Evolutionary conservation across 73 alveolate genomes (phyloP).

Genomic region (Tetrahymena elliotti): DNA sequence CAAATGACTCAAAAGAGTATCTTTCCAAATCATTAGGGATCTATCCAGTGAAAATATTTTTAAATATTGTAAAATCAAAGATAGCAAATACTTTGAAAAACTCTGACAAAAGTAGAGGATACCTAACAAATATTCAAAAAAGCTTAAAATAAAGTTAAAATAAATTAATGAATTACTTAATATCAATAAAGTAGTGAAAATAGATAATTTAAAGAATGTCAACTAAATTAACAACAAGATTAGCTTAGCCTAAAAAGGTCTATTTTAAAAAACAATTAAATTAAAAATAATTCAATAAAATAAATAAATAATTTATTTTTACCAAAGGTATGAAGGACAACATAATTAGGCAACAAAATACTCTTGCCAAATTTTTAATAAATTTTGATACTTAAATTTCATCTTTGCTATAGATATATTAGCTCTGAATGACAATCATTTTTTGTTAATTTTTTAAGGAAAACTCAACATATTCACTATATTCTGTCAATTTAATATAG

Average conservation of each 20-base stretch:
- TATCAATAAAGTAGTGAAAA: not conserved
- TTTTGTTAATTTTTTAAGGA: not conserved
- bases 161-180: no score
- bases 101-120: not conserved
- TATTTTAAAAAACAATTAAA: not conserved
- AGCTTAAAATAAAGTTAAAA: not conserved
- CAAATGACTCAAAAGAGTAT: not conserved
- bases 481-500: not conserved
- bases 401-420: not conserved
- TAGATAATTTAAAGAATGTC: not conserved
- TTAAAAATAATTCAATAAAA: not conserved
- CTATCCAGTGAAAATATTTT: not conserved
- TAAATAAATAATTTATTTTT: not conserved
- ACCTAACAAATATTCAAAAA: not conserved
- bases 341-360: not conserved
- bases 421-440: not conserved
- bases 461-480: not conserved
- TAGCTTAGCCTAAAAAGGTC: not conserved
- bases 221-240: not conserved
- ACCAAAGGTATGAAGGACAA: not conserved
- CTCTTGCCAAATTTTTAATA: not conserved
- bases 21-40: not conserved
- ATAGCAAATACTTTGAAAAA: not conserved
- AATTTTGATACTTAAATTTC: not conserved
- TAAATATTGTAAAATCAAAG: not conserved